Evolutionary conservation across 805 yeast genomes (phyloP).

Genomic region (Candida coleopterorum): DNA sequence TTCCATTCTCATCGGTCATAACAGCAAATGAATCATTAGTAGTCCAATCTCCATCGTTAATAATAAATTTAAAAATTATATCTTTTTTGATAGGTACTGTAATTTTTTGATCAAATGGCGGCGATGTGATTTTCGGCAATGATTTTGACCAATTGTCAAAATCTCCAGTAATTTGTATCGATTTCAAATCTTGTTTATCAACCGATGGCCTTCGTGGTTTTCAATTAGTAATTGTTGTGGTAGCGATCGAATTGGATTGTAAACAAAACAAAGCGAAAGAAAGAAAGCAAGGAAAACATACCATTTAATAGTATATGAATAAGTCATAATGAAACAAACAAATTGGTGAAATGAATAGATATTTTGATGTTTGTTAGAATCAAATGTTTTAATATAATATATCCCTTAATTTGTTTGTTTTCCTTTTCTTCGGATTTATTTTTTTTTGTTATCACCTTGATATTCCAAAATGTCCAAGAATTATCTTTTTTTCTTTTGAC

Average conservation of each 20-base stretch:
- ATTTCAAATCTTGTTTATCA: conserved; percentile 10
- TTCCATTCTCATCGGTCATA: conserved; percentile 30
- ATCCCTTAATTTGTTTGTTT: no score
- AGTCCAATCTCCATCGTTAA: conserved; percentile 31
- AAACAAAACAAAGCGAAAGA: no score
- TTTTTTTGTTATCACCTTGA: no score
- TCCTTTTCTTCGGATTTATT: no score
- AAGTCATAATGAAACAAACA: conserved; percentile 12
- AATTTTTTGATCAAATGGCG: conserved; percentile 18
- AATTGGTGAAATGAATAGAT: no score
- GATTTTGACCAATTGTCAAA: conserved; percentile 36
- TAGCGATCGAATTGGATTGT: no score
- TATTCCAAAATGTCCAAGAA: no score
- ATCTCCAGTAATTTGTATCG: conserved; percentile 36
- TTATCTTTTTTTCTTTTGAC: no score
- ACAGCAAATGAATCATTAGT: conserved; percentile 18
- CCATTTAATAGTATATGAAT: conserved; percentile 15
- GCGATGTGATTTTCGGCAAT: conserved; percentile 10
- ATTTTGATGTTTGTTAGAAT: no score
- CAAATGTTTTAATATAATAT: no score
- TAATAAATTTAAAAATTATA: conserved; percentile 34
- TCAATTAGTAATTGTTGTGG: conserved; percentile 4
- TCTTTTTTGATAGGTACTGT: conserved; percentile 18
- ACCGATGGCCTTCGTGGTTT: conserved; percentile 12
- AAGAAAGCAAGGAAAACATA: conserved; percentile 7